Base-by-base conservation (phyloP, 352 stramenopile genomes). In the Pythium brassicae region DNA sequence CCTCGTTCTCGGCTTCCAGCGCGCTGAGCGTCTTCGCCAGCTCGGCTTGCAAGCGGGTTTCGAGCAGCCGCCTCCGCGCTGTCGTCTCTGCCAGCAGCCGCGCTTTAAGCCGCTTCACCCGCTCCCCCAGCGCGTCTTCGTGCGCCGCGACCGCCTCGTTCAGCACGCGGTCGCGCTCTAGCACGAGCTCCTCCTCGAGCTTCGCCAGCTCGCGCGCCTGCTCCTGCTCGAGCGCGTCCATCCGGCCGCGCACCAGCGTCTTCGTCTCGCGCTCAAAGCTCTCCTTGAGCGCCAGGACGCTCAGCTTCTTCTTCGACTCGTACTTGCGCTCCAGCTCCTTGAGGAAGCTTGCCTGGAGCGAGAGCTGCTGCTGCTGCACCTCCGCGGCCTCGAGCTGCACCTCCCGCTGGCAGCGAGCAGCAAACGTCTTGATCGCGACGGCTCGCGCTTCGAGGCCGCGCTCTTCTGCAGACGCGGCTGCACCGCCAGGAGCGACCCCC, bases 301-400 rank as follows among this genome's bases (percentile, higher is more conserved):
- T 55, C 65, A 86, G 65, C 29, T 78, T 71, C 52, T 85, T 83
- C 53, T 80, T 85, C 8, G 76, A 86, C 42, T 83, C 71, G 37
- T 78, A 88, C 56, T 84, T 83, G 44, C 74, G 76, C 55, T 78
- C 69, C 29, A 88, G 60, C 22, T 88, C 75, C 49, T 76, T 68
- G 39, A 88, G 47, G 29, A 81, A 78, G 11, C 50, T 14, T 0
- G 27, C 29, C 48, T 82, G 74, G 42, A 64, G 66, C 27, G 63
- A 43, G 3, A 66, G 50, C 19, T 83, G 67, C 39, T 86, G 73
- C 25, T 69, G 35, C 8, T 60, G 45, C 6, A 82, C 63, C 12
- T 55, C 56, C 0, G 44, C 53, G 4, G 56, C 69, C 23, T 70
- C 76, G 1, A 39, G 55, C 48, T 78, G 61, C 34, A 79, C 74